Base-by-base conservation (phyloP, 495 filamentous ascomycete species). In the Hypoxylon intermedium region DNA sequence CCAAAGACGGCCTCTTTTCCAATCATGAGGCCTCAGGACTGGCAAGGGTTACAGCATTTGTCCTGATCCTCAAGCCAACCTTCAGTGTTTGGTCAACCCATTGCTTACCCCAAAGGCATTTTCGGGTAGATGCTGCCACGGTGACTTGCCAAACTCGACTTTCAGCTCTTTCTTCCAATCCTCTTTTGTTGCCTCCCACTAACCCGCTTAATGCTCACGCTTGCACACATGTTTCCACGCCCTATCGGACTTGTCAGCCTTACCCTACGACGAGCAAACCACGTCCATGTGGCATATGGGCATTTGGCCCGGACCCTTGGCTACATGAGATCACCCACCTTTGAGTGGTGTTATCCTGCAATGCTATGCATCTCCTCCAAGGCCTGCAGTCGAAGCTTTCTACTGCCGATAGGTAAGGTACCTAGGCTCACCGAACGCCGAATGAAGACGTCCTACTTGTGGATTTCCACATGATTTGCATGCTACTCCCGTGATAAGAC, bases 161-260 rank as follows among this genome's bases (percentile, higher is more conserved):
- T 42, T 55, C 40, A 57, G 47, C 57, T 49, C 20, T n/a, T 43
- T 21, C 46, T 60, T 44, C 46, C 63, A 66, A 66, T 66, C 58
- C 61, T 46, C 33, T 56, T n/a, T 45, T 28, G 26, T 42, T 30
- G 24, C 38, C 61, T 59, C 23, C 50, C 40, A 36, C 45, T 52
- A 40, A 47, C 24, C 24, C 12, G 33, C 21, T 46, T 51, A 46
- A 43, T 30, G 37, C 52, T 52, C 52, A 58, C 37, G 42, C 53
- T 53, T 46, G 52, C 46, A 12, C 47, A 31, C 31, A 53, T 58
- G 38, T 42, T 61, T 61, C 16, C 50, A 48, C 36, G 52, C 38
- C 58, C 52, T 61, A 53, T 61, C 30, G 34, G 18, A 24, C 46
- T 40, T 53, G 63, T 66, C 63, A 66, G 63, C 63, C 63, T 59